Evolutionary conservation across 768 basidiomycete genomes (phyloP), one percentile per base, ranked within the genome.

Genomic region (Mycena olivaceomarginata): DNA sequence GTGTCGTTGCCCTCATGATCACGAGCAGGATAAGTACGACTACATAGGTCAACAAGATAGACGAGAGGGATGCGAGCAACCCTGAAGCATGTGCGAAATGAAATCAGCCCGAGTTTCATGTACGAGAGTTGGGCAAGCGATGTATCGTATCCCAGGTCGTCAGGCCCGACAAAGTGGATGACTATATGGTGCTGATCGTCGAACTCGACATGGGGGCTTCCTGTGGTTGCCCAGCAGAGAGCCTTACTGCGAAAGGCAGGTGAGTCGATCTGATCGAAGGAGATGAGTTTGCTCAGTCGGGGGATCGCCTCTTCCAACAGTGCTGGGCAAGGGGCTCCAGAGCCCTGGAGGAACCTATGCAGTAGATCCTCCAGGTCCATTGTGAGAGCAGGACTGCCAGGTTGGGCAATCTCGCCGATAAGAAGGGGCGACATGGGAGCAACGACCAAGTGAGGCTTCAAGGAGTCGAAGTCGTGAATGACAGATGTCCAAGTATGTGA

Each of bases 61-160:
- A 25, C 41, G 9, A 67, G 40, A 18, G 73, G 73, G 12, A 74
- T 68, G 53, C 73, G 73, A 45, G 56, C 73, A 18, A 39, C 43
- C 4, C n/a, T 22, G 25, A 56, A 71, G 57, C 75, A 76, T 31
- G 75, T 71, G 0, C 63, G 63, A 59, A 71, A 76, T 7, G 69
- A 56, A 37, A 76, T 66, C 22, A 56, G 31, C 4, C 75, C 69
- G 10, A 60, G 5, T 10, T 25, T 15, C 75, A 76, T 76, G 20
- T 16, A 40, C 11, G 51, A 22, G 9, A n/a, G 22, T n/a, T 69
- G 75, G n/a, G 18, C 39, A 37, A 15, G 15, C 12, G 69, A 13
- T 25, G 10, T 43, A 31, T 45, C 37, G 57, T 76, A 70, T 20
- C 63, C 64, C 31, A 31, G 31, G 31, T 31, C 31, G 0, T 31